Percentiles rank a stretch among this genome's conserved stretches.
phyloP scores from a whole-genome alignment of 2,329 filamentous ascomycete species.

The Lachnellula arida region DNA sequence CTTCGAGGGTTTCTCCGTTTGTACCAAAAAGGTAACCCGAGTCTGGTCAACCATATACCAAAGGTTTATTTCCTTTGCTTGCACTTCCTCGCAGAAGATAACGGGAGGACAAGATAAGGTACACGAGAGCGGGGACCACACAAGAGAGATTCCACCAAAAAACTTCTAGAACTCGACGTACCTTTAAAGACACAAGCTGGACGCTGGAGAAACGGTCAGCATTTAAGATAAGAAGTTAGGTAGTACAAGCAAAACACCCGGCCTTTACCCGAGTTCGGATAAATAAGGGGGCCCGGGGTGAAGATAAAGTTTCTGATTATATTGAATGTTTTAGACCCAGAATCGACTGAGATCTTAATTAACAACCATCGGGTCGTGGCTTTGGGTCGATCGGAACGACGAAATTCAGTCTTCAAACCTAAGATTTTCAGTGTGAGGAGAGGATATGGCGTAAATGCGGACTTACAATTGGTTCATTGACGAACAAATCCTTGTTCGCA shows the following conservation, averaged over 20 bases:
- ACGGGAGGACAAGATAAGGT: not conserved
- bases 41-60: not conserved
- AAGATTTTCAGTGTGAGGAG: not conserved
- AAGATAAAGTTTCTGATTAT: not conserved
- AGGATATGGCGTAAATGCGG: not conserved
- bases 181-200: not conserved
- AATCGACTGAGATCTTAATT: not conserved
- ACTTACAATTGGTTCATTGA: not conserved
- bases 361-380: slow-evolving; percentile 4
- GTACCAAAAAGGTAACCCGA: not conserved
- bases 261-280: not conserved
- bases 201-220: not conserved
- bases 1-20: not conserved
- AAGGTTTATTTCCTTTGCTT: not conserved
- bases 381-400: slow-evolving; percentile 6
- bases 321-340: not conserved
- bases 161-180: not conserved
- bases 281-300: not conserved
- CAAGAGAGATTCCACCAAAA: not conserved
- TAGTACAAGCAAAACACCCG: not conserved
- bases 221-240: not conserved
- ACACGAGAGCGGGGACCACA: not conserved
- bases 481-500: not conserved
- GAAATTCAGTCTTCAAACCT: not conserved
- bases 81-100: not conserved